These are phyloP conservation scores for Hypoxylon fuscum DNA, from an alignment of 495 filamentous ascomycete species.

Conservation along the genomic window DNA sequence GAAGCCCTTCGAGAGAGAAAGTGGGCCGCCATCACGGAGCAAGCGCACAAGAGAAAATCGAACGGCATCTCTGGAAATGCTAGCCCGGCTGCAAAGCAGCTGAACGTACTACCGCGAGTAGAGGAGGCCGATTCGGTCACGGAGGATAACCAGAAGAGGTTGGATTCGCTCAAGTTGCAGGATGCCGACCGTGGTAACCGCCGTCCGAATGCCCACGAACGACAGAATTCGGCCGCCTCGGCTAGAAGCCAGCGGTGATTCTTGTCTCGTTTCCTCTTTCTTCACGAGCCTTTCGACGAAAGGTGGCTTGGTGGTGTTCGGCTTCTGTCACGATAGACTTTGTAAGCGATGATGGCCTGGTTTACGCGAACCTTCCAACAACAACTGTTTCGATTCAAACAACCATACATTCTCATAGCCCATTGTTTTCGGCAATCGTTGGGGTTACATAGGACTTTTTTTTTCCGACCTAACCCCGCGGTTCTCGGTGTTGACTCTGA, in stretches of 20 bases:
- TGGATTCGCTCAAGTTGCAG: constrained; percentile 85
- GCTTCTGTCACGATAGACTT: constrained; percentile 35
- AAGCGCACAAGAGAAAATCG: constrained; percentile 69
- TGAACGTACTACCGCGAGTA: constrained; percentile 54
- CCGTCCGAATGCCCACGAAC: constrained; percentile 56
- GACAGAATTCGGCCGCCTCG: constrained; percentile 61
- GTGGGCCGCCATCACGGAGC: constrained; percentile 86
- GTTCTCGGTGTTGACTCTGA: constrained; percentile 8
- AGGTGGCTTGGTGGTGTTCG: constrained; percentile 16
- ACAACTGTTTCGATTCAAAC: constrained; percentile 36
- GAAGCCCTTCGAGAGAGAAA: constrained; percentile 78
- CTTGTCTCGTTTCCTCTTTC: constrained; percentile 12
- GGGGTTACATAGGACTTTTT: background rate
- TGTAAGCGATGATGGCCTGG: constrained; percentile 34
- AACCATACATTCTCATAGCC: constrained; percentile 33
- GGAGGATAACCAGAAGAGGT: constrained; percentile 82
- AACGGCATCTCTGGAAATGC: constrained; percentile 37
- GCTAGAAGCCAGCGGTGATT: constrained; percentile 58
- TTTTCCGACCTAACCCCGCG: constrained; percentile 2
- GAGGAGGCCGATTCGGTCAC: constrained; percentile 79
- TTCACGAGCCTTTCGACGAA: constrained; percentile 9
- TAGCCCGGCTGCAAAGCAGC: constrained; percentile 48
- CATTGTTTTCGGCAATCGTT: constrained; percentile 19
- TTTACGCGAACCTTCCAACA: constrained; percentile 40
- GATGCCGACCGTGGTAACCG: constrained; percentile 64